A percentile compares a stretch with the other conserved stretches of the same genome.
These are phyloP conservation scores for Alternaria tenuissima DNA, from an alignment of 2,329 filamentous ascomycete genomes.

Conservation along the genomic window DNA sequence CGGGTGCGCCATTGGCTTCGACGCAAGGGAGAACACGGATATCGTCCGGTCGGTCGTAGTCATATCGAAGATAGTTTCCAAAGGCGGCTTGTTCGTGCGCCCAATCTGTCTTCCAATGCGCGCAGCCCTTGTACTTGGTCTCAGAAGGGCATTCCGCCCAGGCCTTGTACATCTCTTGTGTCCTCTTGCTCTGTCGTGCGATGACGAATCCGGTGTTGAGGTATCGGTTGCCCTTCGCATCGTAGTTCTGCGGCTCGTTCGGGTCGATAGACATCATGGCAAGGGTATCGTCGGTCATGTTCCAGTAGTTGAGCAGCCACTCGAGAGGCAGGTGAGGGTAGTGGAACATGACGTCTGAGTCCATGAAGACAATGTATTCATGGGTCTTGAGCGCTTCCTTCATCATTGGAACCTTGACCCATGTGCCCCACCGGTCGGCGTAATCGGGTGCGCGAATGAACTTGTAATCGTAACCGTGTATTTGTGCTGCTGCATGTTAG, in stretches of 20 bases:
- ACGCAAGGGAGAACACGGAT: slow-evolving; percentile 50
- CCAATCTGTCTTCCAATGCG: slow-evolving; percentile 47
- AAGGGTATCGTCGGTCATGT: slow-evolving; percentile 55
- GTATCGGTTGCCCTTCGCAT: slow-evolving; percentile 51
- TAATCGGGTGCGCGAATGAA: slow-evolving; percentile 56
- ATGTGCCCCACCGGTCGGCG: slow-evolving; percentile 55
- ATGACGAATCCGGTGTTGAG: slow-evolving; percentile 58
- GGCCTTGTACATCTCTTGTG: slow-evolving; percentile 49
- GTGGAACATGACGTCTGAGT: slow-evolving; percentile 60
- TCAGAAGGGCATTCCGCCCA: slow-evolving; percentile 51
- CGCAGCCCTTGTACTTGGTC: slow-evolving; percentile 46
- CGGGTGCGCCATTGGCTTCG: slow-evolving; percentile 50
- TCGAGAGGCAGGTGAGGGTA: slow-evolving; percentile 59
- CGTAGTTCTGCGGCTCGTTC: slow-evolving; percentile 53
- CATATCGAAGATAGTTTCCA: slow-evolving; percentile 51
- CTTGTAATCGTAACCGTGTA: slow-evolving; percentile 61
- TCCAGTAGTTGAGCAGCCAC: slow-evolving; percentile 62
- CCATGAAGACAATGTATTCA: slow-evolving; percentile 59
- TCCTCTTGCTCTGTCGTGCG: slow-evolving; percentile 51
- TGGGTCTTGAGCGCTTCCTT: slow-evolving; percentile 52
- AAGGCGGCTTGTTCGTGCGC: slow-evolving; percentile 52
- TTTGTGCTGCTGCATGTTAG: slow-evolving; percentile 47
- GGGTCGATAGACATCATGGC: slow-evolving; percentile 59
- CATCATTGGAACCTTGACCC: slow-evolving; percentile 60
- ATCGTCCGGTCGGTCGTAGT: slow-evolving; percentile 48